Conservation (phyloP, 345 rosid genomes). For the Acer negundo region DNA sequence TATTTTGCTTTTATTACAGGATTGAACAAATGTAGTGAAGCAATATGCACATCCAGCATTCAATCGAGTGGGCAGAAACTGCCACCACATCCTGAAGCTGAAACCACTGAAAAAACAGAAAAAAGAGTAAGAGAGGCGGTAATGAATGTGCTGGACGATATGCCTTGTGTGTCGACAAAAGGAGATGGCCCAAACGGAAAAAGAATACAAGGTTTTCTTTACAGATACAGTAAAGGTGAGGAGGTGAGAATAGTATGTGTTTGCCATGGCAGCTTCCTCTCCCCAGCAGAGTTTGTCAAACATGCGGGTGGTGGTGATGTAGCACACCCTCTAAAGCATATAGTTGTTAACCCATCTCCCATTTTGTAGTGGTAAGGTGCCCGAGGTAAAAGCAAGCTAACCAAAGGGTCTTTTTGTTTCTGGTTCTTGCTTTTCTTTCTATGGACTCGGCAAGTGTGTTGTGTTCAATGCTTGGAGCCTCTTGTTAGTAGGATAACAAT, state of each 20-base stretch:
- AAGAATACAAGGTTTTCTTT: constrained; percentile 81
- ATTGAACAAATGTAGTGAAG: constrained; percentile 39
- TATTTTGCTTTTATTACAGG: constrained; percentile 35
- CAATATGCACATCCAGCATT: constrained; percentile 47
- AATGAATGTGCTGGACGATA: constrained; percentile 58
- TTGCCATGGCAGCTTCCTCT: constrained; percentile 82
- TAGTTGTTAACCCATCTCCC: constrained; percentile 65
- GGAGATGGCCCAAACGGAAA: constrained; percentile 78
- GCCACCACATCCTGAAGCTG: constrained; percentile 4
- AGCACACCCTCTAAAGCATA: constrained; percentile 72
- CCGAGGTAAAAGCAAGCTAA: neutral
- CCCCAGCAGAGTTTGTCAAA: constrained; percentile 82
- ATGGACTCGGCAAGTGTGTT: constrained; percentile 16
- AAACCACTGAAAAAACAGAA: constrained; percentile 12
- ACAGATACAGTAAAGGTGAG: constrained; percentile 70
- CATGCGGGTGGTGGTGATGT: constrained; percentile 84
- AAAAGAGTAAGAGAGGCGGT: constrained; percentile 30
- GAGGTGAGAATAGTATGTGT: constrained; percentile 84
- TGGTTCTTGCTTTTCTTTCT: neutral
- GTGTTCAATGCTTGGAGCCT: constrained; percentile 1
- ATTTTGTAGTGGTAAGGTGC: constrained; percentile 30
- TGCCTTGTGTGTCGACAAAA: constrained; percentile 83
- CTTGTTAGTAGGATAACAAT: constrained; percentile 1
- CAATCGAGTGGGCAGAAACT: constrained; percentile 37
- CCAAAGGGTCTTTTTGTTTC: neutral